These are phyloP conservation scores for Kodamaea kaohsiungensis DNA, from an alignment of 805 yeast species.

Conservation along the genomic window DNA sequence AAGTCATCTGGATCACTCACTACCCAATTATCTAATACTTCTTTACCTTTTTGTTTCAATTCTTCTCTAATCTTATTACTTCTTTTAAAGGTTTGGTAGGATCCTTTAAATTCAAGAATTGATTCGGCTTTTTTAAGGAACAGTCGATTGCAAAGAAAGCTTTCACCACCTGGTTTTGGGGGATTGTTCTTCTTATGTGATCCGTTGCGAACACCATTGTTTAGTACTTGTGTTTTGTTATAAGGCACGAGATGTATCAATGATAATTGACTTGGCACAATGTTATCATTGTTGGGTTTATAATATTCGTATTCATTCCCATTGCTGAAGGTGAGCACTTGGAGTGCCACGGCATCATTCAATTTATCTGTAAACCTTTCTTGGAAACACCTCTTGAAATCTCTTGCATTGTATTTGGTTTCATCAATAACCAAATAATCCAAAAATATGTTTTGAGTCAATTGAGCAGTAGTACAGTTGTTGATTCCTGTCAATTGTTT, in stretches of 20 bases:
- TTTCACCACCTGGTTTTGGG: constrained; percentile 45
- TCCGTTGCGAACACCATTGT: constrained; percentile 66
- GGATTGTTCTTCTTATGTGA: constrained; percentile 46
- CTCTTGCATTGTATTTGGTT: constrained; percentile 22
- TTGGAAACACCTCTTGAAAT: constrained; percentile 45
- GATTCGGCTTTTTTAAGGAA: constrained; percentile 10
- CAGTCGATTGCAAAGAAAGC: constrained; percentile 34
- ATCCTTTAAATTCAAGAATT: not conserved
- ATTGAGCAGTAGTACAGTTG: constrained; percentile 43
- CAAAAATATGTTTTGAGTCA: constrained; percentile 40
- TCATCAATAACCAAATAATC: constrained; percentile 52
- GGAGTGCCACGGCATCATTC: constrained; percentile 17
- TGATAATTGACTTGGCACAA: constrained; percentile 33
- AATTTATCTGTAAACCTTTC: constrained; percentile 17
- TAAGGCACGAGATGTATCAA: constrained; percentile 26
- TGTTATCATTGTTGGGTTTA: constrained; percentile 17
- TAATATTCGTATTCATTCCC: constrained; percentile 25
- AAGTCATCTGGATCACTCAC: constrained; percentile 47
- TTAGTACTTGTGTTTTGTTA: constrained; percentile 39
- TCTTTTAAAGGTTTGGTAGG: constrained; percentile 18
- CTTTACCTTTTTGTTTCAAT: constrained; percentile 28
- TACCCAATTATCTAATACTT: constrained; percentile 48
- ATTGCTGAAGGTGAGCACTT: constrained; percentile 21
- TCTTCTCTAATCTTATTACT: constrained; percentile 26
- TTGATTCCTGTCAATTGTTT: constrained; percentile 60